These are phyloP conservation scores for Solanum tacnaense DNA, from an alignment of 257 asterid genomes.

Conservation along the genomic window DNA sequence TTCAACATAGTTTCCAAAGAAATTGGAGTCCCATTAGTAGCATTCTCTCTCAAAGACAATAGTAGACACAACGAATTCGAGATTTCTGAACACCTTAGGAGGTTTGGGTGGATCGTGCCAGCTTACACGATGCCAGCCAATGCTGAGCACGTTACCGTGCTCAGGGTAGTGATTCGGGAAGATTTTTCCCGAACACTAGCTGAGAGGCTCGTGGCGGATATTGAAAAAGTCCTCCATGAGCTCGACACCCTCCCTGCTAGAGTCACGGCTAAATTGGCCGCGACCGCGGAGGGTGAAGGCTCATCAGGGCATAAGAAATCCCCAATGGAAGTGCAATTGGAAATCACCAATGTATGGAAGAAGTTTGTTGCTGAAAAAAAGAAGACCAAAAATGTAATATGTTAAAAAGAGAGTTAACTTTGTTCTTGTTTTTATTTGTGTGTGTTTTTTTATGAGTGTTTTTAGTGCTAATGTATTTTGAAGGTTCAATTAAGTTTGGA, in stretches of 20 bases:
- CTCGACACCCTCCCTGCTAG: not conserved
- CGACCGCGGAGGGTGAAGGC: not conserved
- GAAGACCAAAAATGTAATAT: not conserved
- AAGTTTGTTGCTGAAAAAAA: conserved; percentile 7
- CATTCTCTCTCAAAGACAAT: conserved; percentile 13
- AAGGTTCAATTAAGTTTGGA: not conserved
- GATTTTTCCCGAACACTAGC: conserved; percentile 15
- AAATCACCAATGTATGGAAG: conserved; percentile 12
- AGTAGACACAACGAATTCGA: conserved; percentile 7
- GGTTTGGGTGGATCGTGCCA: conserved; percentile 20
- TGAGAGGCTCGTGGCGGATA: conserved; percentile 6
- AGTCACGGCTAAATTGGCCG: not conserved
- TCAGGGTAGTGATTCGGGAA: conserved; percentile 10
- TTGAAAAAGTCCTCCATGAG: conserved; percentile 6
- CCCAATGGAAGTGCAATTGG: conserved; percentile 6
- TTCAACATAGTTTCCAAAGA: conserved; percentile 14
- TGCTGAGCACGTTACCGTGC: conserved; percentile 10
- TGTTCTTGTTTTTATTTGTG: not conserved
- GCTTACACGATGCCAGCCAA: conserved; percentile 19
- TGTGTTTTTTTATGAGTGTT: not conserved
- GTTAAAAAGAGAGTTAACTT: not conserved
- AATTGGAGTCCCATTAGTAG: conserved; percentile 11
- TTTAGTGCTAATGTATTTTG: not conserved
- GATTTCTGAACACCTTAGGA: conserved; percentile 4
- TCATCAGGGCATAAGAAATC: conserved; percentile 1